Conservation (phyloP, 768 basidiomycete genomes). For the Pisolithus microcarpus region DNA sequence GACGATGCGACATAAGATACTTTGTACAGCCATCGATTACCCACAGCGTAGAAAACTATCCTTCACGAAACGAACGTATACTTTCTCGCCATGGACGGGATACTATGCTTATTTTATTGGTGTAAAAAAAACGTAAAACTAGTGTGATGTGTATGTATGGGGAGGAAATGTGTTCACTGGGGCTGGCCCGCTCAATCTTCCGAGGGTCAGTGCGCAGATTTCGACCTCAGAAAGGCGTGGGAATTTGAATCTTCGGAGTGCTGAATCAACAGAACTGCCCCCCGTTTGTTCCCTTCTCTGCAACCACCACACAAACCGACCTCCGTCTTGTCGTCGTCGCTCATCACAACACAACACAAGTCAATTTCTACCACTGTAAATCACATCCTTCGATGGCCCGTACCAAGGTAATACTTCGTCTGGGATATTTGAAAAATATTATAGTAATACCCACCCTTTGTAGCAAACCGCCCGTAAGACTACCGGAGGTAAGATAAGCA, state of each 20-base stretch:
- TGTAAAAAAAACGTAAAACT: not conserved
- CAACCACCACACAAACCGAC: not conserved
- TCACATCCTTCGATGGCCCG: constrained; percentile 66
- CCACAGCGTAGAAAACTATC: no score
- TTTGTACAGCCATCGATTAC: no score
- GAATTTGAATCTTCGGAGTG: not conserved
- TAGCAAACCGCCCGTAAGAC: constrained; percentile 99
- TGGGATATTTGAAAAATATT: not conserved
- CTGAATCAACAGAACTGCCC: not conserved
- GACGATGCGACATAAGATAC: no score
- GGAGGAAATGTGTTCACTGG: not conserved
- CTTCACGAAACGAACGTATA: no score
- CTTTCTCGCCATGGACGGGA: no score
- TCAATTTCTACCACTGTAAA: not conserved
- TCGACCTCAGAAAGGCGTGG: not conserved
- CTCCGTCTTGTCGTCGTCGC: not conserved
- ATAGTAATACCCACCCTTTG: constrained; percentile 6
- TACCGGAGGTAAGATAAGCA: constrained; percentile 72
- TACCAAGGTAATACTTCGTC: constrained; percentile 56
- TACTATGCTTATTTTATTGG: not conserved
- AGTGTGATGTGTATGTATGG: not conserved
- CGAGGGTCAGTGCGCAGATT: constrained; percentile 1
- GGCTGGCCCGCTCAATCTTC: not conserved
- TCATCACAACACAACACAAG: not conserved
- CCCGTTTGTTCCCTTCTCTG: not conserved